phyloP scores from a whole-genome alignment of 305 asterid species.

The Fraxinus sp. region DNA sequence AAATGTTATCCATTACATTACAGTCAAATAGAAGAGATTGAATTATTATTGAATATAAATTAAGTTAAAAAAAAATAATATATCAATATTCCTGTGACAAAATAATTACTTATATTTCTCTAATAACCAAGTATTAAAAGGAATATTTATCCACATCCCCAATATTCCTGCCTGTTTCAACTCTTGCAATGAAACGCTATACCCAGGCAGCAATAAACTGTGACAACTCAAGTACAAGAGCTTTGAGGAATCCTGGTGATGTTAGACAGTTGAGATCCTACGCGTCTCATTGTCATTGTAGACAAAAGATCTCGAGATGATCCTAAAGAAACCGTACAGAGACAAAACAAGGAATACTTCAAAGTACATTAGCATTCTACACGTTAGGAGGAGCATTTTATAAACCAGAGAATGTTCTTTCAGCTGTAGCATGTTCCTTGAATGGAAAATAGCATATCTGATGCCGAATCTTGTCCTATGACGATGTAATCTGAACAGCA shows the following conservation, averaged over 20 bases:
- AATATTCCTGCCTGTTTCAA: neutral
- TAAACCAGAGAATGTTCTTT: neutral
- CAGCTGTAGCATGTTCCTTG: neutral
- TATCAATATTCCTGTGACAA: too few species aligned
- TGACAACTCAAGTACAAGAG: neutral
- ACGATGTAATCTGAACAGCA: neutral
- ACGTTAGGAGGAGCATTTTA: neutral
- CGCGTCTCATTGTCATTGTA: neutral
- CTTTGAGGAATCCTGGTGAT: neutral
- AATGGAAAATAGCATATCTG: neutral
- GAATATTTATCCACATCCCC: neutral
- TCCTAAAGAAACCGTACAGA: neutral
- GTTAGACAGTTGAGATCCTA: neutral
- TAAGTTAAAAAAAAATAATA: too few species aligned
- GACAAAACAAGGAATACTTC: neutral
- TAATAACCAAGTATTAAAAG: too few species aligned
- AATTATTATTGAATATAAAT: neutral
- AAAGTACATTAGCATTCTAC: neutral
- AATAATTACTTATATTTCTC: too few species aligned
- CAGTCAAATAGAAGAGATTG: neutral
- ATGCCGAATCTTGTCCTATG: neutral
- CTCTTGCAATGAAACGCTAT: neutral
- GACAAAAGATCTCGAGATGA: neutral
- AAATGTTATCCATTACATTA: neutral
- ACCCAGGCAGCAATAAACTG: neutral